phyloP scores from a whole-genome alignment of 768 basidiomycete species.

The Dendrothele bispora region DNA sequence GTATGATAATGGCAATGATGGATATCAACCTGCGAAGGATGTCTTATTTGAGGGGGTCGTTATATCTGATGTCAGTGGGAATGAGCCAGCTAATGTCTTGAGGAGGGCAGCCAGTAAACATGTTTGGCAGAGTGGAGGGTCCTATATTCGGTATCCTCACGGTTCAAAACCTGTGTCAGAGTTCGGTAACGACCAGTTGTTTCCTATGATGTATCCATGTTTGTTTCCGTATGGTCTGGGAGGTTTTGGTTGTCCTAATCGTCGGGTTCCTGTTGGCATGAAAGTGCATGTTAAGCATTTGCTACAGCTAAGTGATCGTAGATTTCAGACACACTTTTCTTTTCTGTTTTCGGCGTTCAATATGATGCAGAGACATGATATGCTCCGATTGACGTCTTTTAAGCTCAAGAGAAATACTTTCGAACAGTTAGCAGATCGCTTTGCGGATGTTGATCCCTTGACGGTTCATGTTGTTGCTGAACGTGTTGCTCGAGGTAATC shows the following conservation, averaged over 20 bases:
- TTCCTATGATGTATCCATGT: conserved; percentile 26
- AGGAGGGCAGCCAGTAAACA: too few relatives aligned
- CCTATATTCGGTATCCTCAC: conserved; percentile 18
- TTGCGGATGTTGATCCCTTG: conserved; percentile 10
- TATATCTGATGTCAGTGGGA: conserved; percentile 7
- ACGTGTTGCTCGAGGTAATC: conserved; percentile 10
- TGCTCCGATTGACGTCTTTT: too few relatives aligned
- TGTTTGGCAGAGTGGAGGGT: background rate
- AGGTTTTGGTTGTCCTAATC: too few relatives aligned
- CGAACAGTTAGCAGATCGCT: conserved; percentile 8
- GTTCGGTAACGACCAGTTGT: conserved; percentile 19
- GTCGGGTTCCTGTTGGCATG: too few relatives aligned
- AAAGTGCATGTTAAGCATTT: conserved; percentile 20
- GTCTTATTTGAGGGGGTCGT: too few relatives aligned
- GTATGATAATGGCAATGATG: too few relatives aligned
- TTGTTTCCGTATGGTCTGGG: conserved; percentile 28
- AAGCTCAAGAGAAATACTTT: conserved; percentile 16
- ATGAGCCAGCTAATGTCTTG: conserved; percentile 9
- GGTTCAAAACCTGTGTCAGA: conserved; percentile 18
- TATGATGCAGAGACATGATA: conserved; percentile 20
- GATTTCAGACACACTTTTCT: conserved; percentile 22
- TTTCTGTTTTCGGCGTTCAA: conserved; percentile 30
- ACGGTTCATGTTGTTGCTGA: conserved; percentile 8
- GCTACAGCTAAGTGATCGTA: conserved; percentile 16
- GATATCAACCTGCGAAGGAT: too few relatives aligned